phyloP scores from a whole-genome alignment of 176 grass and related monocot genomes.

The Rhynchospora pubera region DNA sequence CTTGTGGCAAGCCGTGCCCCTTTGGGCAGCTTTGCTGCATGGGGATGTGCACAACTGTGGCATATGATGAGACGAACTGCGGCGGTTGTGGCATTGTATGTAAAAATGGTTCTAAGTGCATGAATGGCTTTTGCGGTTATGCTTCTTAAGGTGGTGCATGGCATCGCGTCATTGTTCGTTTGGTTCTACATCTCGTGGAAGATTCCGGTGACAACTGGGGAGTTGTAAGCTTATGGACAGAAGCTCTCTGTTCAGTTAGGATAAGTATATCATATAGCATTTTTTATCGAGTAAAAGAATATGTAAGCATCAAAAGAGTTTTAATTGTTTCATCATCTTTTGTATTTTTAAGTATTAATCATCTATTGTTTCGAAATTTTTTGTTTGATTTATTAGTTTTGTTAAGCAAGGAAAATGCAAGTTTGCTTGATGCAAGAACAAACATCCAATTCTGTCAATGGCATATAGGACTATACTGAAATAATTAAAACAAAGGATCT shows the following conservation, averaged over 20 bases:
- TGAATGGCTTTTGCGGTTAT: constrained; percentile 43
- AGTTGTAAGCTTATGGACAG: background rate
- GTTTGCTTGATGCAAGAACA: background rate
- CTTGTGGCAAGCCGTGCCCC: constrained; percentile 36
- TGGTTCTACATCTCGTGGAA: background rate
- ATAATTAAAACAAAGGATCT: background rate
- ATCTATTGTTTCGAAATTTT: background rate
- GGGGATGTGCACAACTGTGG: constrained; percentile 31
- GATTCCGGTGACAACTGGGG: background rate
- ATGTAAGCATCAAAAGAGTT: background rate
- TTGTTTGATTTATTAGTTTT: background rate
- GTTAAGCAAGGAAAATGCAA: background rate
- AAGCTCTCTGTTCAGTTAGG: background rate
- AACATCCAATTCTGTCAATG: background rate
- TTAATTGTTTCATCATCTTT: background rate
- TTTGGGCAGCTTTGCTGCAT: constrained; percentile 48
- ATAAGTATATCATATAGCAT: background rate
- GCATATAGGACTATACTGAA: background rate
- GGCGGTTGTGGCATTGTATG: constrained; percentile 38
- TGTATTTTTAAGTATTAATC: background rate
- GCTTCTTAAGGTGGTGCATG: constrained; percentile 3
- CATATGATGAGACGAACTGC: constrained; percentile 31
- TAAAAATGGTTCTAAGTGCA: constrained; percentile 24
- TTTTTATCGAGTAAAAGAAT: background rate
- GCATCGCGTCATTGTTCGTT: background rate